phyloP scores from a whole-genome alignment of 2,329 filamentous ascomycete genomes.

The Pseudonectria buxi region DNA sequence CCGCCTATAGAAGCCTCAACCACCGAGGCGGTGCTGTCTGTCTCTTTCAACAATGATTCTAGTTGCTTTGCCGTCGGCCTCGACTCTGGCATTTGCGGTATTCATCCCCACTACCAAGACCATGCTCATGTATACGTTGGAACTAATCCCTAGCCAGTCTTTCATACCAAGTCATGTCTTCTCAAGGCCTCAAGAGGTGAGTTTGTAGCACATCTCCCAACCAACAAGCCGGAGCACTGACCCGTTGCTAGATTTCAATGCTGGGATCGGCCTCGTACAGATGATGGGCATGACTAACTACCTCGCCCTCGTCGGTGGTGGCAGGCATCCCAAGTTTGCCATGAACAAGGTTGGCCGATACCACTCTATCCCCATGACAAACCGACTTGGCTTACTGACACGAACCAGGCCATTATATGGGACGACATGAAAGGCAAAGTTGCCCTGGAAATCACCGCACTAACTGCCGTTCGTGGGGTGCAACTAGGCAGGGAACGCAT shows the following conservation, averaged over 20 bases:
- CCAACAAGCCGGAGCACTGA: background rate
- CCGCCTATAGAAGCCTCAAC: slow-evolving; percentile 73
- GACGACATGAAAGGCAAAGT: slow-evolving; percentile 72
- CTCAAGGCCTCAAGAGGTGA: slow-evolving; percentile 50
- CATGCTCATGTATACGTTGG: slow-evolving; percentile 4
- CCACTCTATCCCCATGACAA: no score
- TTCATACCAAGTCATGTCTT: slow-evolving; percentile 65
- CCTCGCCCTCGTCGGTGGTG: slow-evolving; percentile 82
- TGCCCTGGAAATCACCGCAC: slow-evolving; percentile 71
- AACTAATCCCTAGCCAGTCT: slow-evolving; percentile 44
- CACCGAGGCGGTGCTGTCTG: slow-evolving; percentile 70
- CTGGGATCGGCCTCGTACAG: slow-evolving; percentile 72
- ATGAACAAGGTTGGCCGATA: slow-evolving; percentile 63
- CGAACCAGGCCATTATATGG: slow-evolving; percentile 70
- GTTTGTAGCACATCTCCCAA: background rate
- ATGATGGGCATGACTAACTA: slow-evolving; percentile 87
- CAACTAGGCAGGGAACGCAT: slow-evolving; percentile 70
- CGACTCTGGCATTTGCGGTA: slow-evolving; percentile 79
- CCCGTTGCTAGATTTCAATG: slow-evolving; percentile 58
- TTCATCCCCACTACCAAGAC: slow-evolving; percentile 21
- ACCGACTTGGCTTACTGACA: no score
- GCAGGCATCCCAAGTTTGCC: slow-evolving; percentile 75
- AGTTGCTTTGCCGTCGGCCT: slow-evolving; percentile 84
- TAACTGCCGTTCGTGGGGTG: slow-evolving; percentile 73
- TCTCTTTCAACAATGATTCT: slow-evolving; percentile 77